These are phyloP conservation scores for Medicago truncatula DNA, from an alignment of 306 rosid genomes.

Conservation along the genomic window DNA sequence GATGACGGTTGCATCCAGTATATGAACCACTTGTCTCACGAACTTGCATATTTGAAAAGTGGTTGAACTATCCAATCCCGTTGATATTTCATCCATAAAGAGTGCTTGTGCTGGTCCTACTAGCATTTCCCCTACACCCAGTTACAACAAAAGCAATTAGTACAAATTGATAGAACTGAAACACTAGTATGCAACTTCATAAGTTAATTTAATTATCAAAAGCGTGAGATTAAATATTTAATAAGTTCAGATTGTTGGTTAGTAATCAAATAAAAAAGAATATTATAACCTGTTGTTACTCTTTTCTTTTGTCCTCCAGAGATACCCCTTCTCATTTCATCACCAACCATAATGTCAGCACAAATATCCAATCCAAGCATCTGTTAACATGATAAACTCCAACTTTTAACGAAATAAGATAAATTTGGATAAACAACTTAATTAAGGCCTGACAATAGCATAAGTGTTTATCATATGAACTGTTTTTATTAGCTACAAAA, in stretches of 20 bases:
- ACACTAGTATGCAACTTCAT: no score
- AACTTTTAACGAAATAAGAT: not conserved
- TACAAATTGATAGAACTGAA: slow-evolving; percentile 5
- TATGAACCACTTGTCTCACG: slow-evolving; percentile 90
- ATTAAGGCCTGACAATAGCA: not conserved
- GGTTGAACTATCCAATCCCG: slow-evolving; percentile 92
- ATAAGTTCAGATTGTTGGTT: slow-evolving; percentile 5
- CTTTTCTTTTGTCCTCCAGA: slow-evolving; percentile 75
- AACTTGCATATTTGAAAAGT: slow-evolving; percentile 82
- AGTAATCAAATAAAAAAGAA: slow-evolving; percentile 1
- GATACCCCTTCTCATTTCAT: slow-evolving; percentile 66
- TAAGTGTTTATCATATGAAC: no score
- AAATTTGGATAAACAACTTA: not conserved
- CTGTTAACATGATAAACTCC: slow-evolving; percentile 32
- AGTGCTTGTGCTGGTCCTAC: slow-evolving; percentile 87
- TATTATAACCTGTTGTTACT: slow-evolving; percentile 57
- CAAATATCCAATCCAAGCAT: slow-evolving; percentile 67
- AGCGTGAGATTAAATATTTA: slow-evolving; percentile 1
- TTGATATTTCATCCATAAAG: slow-evolving; percentile 90
- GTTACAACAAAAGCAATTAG: slow-evolving; percentile 49
- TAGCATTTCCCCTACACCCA: slow-evolving; percentile 80
- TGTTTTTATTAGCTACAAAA: not conserved
- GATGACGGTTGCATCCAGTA: slow-evolving; percentile 73
- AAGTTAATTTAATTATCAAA: not conserved
- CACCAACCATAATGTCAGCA: slow-evolving; percentile 61